Base-by-base conservation (phyloP, 2,329 filamentous ascomycete genomes). In the Nigrograna mackinnonii region DNA sequence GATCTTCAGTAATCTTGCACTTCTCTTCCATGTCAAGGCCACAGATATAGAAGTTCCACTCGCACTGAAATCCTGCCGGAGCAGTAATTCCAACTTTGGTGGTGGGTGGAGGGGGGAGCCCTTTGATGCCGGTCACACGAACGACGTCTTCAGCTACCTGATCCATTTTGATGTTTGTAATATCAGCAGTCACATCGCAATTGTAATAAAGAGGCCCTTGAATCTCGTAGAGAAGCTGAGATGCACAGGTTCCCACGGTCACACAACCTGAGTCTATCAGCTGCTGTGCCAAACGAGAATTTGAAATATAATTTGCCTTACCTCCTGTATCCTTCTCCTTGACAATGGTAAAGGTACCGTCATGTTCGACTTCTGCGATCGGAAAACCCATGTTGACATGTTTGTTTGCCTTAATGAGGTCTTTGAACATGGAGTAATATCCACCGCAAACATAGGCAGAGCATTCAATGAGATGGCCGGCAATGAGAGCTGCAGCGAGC, bases 161-260 rank as follows among this genome's bases (percentile, higher is more conserved):
- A 35, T 77, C 73, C 44, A 83, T 76, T 49, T 68, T 70, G 32
- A 80, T 63, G n/a, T 70, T 65, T 21, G 68, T 60, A 9, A 81
- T 63, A 16, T 76, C 52, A 0, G 78, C 78, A 0, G 74, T 78
- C 18, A 80, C 78, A 48, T 81, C 79, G 3, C 72, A 77, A 59
- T 82, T 80, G 67, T 74, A 79, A 57, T 83, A 47, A 49, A 69
- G 42, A 3, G 35, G 48, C 2, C 48, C 48, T 12, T 73, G 71
- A 14, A 73, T 62, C 41, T 73, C 70, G 22, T 73, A 73, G 0
- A 73, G 55, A 2, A 73, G 46, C 36, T 73, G 70, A 13, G 44
- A 50, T 14, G 39, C 19, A 47, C 74, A 76, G 1, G 77, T 79
- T 39, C 78, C 74, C 4, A 72, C 69, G 3, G 68, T 62, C 13